These are phyloP conservation scores for Citrullus amarus DNA, from an alignment of 306 rosid species.

Conservation along the genomic window DNA sequence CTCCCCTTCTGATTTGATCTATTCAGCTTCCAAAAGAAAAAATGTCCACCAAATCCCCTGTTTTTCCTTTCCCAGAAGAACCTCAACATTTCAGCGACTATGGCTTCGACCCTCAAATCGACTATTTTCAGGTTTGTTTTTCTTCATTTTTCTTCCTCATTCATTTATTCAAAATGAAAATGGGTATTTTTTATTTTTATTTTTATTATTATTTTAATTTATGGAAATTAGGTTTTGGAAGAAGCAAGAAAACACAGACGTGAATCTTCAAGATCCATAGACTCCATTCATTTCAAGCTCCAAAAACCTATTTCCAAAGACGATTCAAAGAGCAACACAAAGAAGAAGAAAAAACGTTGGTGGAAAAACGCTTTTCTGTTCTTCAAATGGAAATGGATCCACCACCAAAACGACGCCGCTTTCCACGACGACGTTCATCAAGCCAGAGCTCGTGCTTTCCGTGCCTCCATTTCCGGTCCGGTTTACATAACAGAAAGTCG, in stretches of 20 bases:
- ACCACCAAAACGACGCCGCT: background rate
- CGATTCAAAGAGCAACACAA: conserved; percentile 32
- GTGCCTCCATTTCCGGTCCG: conserved; percentile 75
- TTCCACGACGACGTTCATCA: conserved; percentile 47
- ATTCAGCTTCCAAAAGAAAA: background rate
- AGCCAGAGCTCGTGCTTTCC: conserved; percentile 57
- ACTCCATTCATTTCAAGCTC: conserved; percentile 81
- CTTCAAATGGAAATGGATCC: conserved; percentile 63
- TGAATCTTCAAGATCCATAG: conserved; percentile 51
- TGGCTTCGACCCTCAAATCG: conserved; percentile 89
- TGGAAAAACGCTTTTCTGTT: conserved; percentile 64
- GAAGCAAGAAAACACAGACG: conserved; percentile 80
- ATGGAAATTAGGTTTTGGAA: conserved; percentile 45
- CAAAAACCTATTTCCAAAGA: conserved; percentile 73
- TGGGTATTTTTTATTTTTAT: background rate
- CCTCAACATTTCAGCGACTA: conserved; percentile 94
- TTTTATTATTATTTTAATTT: no score
- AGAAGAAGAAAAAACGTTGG: conserved; percentile 43
- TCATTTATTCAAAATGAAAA: background rate
- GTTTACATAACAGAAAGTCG: conserved; percentile 68
- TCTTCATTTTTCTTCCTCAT: background rate
- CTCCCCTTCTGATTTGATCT: background rate
- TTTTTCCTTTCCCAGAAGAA: conserved; percentile 66
- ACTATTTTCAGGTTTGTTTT: conserved; percentile 64
- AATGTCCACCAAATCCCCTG: conserved; percentile 67